Evolutionary conservation across 2,329 filamentous ascomycete species (phyloP).

Genomic region (Cordyceps tenuipes): DNA sequence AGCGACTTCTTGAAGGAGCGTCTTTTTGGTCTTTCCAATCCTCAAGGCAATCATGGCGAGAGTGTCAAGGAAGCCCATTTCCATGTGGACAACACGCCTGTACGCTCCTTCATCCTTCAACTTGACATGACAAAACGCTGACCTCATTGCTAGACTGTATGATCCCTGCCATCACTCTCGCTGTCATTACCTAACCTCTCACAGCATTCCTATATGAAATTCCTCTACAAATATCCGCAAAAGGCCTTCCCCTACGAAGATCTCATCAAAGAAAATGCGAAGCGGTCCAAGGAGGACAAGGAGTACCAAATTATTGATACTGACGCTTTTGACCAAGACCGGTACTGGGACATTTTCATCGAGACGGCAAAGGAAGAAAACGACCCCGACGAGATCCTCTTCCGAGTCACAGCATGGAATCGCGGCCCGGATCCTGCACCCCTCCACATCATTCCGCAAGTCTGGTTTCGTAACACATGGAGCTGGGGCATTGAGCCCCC

Average conservation of each 20-base stretch:
- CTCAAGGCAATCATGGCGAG: constrained; percentile 94
- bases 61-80: constrained; percentile 96
- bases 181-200: constrained; percentile 14
- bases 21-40: constrained; percentile 89
- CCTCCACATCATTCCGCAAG: constrained; percentile 85
- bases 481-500: constrained; percentile 75
- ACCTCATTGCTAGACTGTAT: constrained; percentile 36
- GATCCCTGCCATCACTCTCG: constrained; percentile 14
- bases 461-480: constrained; percentile 98
- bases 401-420: constrained; percentile 95
- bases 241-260: constrained; percentile 86
- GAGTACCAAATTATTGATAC: constrained; percentile 94
- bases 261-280: constrained; percentile 74
- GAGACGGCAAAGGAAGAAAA: constrained; percentile 93
- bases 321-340: constrained; percentile 75
- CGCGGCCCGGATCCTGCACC: constrained; percentile 83
- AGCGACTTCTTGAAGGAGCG: constrained; percentile 92
- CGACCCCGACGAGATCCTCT: constrained; percentile 82
- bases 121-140: constrained; percentile 15
- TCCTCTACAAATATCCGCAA: constrained; percentile 95
- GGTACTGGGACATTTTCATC: constrained; percentile 96
- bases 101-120: constrained; percentile 24
- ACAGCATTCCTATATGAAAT: constrained; percentile 98
- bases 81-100: constrained; percentile 87
- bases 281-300: constrained; percentile 63